Conservation (phyloP, 352 stramenopile species). For the Stramenopiles sp. region DNA sequence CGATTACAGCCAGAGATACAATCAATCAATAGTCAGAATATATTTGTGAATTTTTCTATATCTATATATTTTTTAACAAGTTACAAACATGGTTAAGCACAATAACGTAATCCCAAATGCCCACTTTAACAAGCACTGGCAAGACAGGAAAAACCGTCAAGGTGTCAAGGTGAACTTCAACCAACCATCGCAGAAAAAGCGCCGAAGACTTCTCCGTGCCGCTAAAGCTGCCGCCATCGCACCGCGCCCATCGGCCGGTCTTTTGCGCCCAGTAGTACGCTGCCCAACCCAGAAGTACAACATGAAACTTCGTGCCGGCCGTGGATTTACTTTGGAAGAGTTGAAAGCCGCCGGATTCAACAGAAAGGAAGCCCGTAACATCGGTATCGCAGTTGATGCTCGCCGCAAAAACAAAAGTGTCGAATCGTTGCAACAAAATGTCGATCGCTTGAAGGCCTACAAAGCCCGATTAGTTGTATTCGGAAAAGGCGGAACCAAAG, state of each 20-base stretch:
- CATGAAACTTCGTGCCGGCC: constrained; percentile 87
- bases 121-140: constrained; percentile 99
- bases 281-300: constrained; percentile 95
- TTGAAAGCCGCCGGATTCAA: constrained; percentile 81
- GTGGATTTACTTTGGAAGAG: constrained; percentile 96
- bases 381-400: constrained; percentile 96
- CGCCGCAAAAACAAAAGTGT: constrained; percentile 91
- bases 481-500: constrained; percentile 16
- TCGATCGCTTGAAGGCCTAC: constrained; percentile 95
- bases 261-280: constrained; percentile 87
- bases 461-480: constrained; percentile 96
- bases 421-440: constrained; percentile 85
- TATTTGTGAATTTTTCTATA: too few species aligned
- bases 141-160: too few species aligned
- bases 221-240: constrained; percentile 91
- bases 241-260: constrained; percentile 78
- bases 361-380: constrained; percentile 78
- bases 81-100: constrained; percentile 90
- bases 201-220: constrained; percentile 79
- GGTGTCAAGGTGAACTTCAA: constrained; percentile 90
- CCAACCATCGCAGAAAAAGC: constrained; percentile 92
- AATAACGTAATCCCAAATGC: constrained; percentile 99
- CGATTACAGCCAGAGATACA: too few species aligned
- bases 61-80: too few species aligned
- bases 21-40: too few species aligned